Percentiles rank a stretch among this genome's conserved stretches.
Evolutionary conservation across 768 basidiomycete genomes (phyloP).

Genomic region (Termitomyces sp.): DNA sequence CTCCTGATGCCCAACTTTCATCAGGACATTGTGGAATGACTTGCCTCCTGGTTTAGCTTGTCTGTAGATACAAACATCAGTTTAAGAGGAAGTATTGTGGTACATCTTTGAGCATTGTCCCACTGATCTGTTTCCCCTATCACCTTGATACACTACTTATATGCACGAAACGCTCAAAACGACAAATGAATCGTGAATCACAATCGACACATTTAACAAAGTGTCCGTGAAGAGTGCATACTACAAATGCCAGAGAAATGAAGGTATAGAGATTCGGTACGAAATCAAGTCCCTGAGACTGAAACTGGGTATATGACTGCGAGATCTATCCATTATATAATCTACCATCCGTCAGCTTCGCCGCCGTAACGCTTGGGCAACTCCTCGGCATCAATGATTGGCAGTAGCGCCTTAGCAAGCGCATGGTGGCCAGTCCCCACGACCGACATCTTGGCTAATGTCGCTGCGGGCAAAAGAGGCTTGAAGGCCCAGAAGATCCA

Average conservation of each 20-base stretch:
- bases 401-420: slow-evolving; percentile 55
- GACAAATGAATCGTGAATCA: not conserved
- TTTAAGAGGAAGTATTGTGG: not conserved
- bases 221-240: not conserved
- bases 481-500: slow-evolving; percentile 89
- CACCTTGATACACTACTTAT: not conserved
- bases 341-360: slow-evolving; percentile 46
- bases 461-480: slow-evolving; percentile 61
- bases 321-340: not conserved
- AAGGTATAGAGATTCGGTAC: not conserved
- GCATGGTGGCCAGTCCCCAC: slow-evolving; percentile 59
- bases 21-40: not conserved
- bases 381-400: slow-evolving; percentile 47
- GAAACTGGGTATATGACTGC: not conserved
- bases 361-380: slow-evolving; percentile 74
- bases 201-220: not conserved
- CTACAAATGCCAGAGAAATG: not conserved
- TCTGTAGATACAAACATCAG: not conserved
- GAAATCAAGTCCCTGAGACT: not conserved
- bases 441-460: slow-evolving; percentile 77
- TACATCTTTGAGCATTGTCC: not conserved
- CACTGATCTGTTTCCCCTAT: not conserved
- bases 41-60: not conserved
- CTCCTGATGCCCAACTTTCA: not conserved
- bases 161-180: not conserved